phyloP scores from a whole-genome alignment of 192 early-diverging fungal species.

The Backusella macrospora region DNA sequence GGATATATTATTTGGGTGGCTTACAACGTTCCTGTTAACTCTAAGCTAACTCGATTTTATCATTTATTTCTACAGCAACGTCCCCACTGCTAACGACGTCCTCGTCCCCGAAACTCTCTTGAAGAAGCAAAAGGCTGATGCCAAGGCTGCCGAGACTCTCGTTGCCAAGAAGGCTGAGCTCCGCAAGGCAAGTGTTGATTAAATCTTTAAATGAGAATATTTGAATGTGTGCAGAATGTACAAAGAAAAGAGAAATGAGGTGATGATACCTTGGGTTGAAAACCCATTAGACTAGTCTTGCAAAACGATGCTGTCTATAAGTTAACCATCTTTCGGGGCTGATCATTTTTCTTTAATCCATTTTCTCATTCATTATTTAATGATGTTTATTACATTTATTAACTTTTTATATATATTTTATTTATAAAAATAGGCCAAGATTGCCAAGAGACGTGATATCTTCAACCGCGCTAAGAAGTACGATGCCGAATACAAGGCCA shows the following conservation, averaged over 20 bases:
- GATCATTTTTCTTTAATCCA: slow-evolving; percentile 36
- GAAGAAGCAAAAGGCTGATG: slow-evolving; percentile 80
- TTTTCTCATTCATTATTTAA: neutral
- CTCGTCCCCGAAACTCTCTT: slow-evolving; percentile 84
- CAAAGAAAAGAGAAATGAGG: neutral
- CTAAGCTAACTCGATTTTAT: neutral
- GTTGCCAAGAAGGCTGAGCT: slow-evolving; percentile 55
- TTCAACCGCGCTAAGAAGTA: slow-evolving; percentile 99
- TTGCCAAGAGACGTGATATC: slow-evolving; percentile 88
- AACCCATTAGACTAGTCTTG: slow-evolving; percentile 13
- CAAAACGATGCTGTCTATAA: slow-evolving; percentile 23
- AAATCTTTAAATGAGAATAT: slow-evolving; percentile 1
- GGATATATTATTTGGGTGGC: slow-evolving; percentile 2
- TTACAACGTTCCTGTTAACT: neutral
- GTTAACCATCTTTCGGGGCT: slow-evolving; percentile 83
- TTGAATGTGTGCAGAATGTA: neutral
- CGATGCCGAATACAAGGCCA: slow-evolving; percentile 93
- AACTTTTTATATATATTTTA: neutral
- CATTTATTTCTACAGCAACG: slow-evolving; percentile 26
- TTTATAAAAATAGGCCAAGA: slow-evolving; percentile 45
- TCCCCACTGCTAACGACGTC: slow-evolving; percentile 66
- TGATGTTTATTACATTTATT: neutral
- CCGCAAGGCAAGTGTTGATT: slow-evolving; percentile 51
- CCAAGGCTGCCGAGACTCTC: slow-evolving; percentile 68
- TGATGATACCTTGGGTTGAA: slow-evolving; percentile 10